Evolutionary conservation across 805 yeast genomes (phyloP).

Genomic region (Yarrowia divulgata): DNA sequence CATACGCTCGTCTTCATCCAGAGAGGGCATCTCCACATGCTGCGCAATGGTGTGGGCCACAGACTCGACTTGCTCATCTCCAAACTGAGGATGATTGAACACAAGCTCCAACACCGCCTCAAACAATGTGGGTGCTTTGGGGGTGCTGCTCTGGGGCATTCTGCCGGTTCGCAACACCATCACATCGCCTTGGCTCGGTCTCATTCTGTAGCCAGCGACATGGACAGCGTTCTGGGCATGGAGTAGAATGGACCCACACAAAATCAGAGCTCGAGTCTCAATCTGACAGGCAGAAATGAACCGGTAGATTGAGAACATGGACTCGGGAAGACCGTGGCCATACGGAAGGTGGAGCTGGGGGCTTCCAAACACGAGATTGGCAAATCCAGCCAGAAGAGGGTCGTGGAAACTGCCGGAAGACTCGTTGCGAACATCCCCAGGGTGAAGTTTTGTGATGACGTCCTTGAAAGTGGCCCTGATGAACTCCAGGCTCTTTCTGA

Average conservation of each 20-base stretch:
- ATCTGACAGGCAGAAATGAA: conserved; percentile 13
- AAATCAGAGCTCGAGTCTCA: conserved; percentile 27
- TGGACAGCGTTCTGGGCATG: conserved; percentile 10
- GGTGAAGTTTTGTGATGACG: not conserved
- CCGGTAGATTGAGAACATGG: conserved; percentile 28
- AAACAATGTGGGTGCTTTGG: not conserved
- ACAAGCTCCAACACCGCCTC: conserved; percentile 6
- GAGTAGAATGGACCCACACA: conserved; percentile 11
- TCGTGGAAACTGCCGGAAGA: conserved; percentile 23
- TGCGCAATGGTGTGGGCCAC: conserved; percentile 9
- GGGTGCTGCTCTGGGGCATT: not conserved
- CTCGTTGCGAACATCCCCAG: conserved; percentile 23
- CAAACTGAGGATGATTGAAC: conserved; percentile 1
- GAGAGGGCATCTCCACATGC: conserved; percentile 6
- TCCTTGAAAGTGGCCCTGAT: not conserved
- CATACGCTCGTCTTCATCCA: conserved; percentile 17
- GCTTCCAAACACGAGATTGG: not conserved
- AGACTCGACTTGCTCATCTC: not conserved
- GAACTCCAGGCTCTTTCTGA: conserved; percentile 2
- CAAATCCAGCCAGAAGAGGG: conserved; percentile 10
- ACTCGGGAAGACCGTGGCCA: conserved; percentile 14
- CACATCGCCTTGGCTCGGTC: not conserved
- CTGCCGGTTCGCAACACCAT: conserved; percentile 21
- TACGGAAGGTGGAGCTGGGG: not conserved
- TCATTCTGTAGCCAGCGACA: conserved; percentile 10